These are phyloP conservation scores for Russula lepida DNA, from an alignment of 768 basidiomycete species.

Conservation along the genomic window DNA sequence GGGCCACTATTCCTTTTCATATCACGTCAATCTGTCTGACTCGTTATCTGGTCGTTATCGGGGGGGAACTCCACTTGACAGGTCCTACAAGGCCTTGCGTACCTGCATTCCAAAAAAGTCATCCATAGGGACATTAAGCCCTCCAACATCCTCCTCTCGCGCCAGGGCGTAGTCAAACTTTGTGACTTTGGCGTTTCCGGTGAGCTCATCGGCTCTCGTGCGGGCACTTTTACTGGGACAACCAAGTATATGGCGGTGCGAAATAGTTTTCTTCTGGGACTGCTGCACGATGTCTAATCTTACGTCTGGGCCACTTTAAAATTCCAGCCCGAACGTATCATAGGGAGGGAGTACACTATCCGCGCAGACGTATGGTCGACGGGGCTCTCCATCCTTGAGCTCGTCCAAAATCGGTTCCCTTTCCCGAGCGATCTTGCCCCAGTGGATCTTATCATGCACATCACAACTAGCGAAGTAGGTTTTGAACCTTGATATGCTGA, in stretches of 20 bases:
- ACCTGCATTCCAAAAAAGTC: slow-evolving; percentile 77
- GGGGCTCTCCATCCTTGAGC: slow-evolving; percentile 82
- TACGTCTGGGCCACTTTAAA: neutral
- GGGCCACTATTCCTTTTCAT: neutral
- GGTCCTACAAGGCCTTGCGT: slow-evolving; percentile 77
- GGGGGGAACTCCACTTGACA: slow-evolving; percentile 23
- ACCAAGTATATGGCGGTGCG: slow-evolving; percentile 90
- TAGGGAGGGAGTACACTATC: slow-evolving; percentile 81
- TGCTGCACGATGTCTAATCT: neutral
- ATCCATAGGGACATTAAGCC: slow-evolving; percentile 92
- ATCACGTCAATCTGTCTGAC: neutral
- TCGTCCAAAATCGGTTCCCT: slow-evolving; percentile 83
- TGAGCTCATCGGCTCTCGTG: slow-evolving; percentile 75
- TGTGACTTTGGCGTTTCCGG: slow-evolving; percentile 94
- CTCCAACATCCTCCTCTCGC: slow-evolving; percentile 76
- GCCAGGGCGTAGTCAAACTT: slow-evolving; percentile 79
- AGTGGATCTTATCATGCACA: slow-evolving; percentile 81
- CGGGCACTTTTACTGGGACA: slow-evolving; percentile 89
- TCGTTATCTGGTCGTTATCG: neutral
- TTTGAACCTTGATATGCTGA: neutral
- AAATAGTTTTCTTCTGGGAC: neutral
- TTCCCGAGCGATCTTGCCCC: slow-evolving; percentile 79
- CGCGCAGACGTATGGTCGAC: slow-evolving; percentile 94
- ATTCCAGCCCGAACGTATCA: slow-evolving; percentile 79
- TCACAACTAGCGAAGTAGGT: slow-evolving; percentile 59